Evolutionary conservation across 768 basidiomycete species (phyloP).

Genomic region (Clitopilus passeckerianus): DNA sequence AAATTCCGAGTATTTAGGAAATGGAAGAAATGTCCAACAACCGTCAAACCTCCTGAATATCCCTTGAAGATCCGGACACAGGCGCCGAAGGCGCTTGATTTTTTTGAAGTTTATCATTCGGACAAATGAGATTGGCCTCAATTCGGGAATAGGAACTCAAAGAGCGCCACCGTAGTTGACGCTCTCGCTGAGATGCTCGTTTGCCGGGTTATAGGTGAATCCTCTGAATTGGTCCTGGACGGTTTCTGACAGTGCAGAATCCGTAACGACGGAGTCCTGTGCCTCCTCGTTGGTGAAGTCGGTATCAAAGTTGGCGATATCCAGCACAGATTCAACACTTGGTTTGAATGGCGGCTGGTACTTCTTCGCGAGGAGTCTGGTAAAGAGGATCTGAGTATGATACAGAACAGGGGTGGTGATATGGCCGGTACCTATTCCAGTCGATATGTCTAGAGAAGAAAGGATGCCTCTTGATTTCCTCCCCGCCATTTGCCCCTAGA

Average conservation of each 20-base stretch:
- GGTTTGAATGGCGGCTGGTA: conserved; percentile 98
- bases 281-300: conserved; percentile 97
- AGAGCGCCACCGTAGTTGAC: conserved; percentile 58
- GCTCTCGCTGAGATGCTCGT: conserved; percentile 82
- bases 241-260: conserved; percentile 88
- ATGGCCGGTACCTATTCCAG: conserved; percentile 63
- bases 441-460: conserved; percentile 95
- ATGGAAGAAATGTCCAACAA: no score
- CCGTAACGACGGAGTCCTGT: conserved; percentile 93
- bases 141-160: conserved; percentile 12
- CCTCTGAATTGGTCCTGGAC: conserved; percentile 95
- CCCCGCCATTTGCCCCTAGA: conserved; percentile 89
- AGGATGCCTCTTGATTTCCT: conserved; percentile 93
- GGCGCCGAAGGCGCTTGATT: no score
- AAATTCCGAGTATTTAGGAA: no score
- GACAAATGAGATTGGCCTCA: background rate
- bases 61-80: no score
- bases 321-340: conserved; percentile 90
- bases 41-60: no score
- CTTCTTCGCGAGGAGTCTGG: conserved; percentile 82
- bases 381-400: background rate
- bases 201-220: conserved; percentile 84
- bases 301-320: conserved; percentile 95
- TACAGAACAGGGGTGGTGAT: background rate
- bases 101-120: background rate